Evolutionary conservation across 2,329 filamentous ascomycete species (phyloP).

Genomic region (Grosmannia penicillata): DNA sequence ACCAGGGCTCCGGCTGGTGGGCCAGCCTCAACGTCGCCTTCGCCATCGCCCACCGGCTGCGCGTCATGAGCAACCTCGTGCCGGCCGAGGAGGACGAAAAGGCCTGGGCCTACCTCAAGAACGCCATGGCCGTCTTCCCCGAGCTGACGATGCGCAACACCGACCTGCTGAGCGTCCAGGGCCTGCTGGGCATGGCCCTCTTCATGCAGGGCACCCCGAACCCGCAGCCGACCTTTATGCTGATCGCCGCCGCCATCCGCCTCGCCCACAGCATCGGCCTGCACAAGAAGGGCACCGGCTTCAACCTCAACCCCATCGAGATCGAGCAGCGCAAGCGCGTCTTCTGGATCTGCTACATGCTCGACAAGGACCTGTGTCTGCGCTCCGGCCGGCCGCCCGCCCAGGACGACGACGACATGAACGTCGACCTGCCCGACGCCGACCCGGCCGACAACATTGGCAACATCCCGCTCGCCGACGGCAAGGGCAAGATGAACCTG

Average conservation of each 20-base stretch:
- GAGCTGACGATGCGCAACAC: constrained; percentile 94
- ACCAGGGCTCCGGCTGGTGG: constrained; percentile 96
- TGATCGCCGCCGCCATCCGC: constrained; percentile 81
- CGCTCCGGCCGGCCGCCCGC: constrained; percentile 44
- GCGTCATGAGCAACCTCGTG: constrained; percentile 90
- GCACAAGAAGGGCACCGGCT: constrained; percentile 83
- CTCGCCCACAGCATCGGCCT: constrained; percentile 88
- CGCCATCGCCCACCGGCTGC: constrained; percentile 82
- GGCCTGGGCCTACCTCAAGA: constrained; percentile 92
- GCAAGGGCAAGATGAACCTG: constrained; percentile 85
- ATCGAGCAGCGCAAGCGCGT: constrained; percentile 69
- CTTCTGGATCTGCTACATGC: constrained; percentile 52
- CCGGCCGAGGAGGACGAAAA: constrained; percentile 85
- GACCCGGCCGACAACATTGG: constrained; percentile 86
- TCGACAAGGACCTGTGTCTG: constrained; percentile 49
- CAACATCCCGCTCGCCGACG: constrained; percentile 79
- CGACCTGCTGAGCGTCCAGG: constrained; percentile 87
- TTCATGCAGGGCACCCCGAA: constrained; percentile 96
- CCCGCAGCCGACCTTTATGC: constrained; percentile 82
- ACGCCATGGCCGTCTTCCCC: constrained; percentile 83
- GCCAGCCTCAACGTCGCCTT: constrained; percentile 87
- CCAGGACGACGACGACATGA: constrained; percentile 64
- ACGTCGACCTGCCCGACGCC: constrained; percentile 84
- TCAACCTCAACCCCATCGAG: constrained; percentile 85
- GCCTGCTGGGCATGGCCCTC: constrained; percentile 79